Evolutionary conservation across 306 rosid genomes (phyloP).

Genomic region (Hylodesmum podocarpum): DNA sequence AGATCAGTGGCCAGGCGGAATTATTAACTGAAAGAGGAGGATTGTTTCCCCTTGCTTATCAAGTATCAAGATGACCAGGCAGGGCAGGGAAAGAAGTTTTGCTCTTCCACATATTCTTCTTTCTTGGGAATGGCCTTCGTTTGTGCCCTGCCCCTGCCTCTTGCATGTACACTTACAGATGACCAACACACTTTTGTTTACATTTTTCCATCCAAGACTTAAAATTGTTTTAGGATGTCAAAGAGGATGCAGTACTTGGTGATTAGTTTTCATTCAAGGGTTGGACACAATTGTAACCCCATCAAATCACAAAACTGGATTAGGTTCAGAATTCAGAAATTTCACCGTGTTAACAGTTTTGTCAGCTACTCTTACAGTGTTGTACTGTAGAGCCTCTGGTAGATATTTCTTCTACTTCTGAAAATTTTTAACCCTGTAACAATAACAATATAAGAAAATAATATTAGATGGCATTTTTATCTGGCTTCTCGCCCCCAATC

Average conservation of each 20-base stretch:
- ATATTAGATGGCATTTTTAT: slow-evolving; percentile 8
- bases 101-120: background rate
- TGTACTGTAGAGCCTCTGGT: background rate
- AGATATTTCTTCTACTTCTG: background rate
- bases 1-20: slow-evolving; percentile 42
- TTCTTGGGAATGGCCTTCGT: background rate
- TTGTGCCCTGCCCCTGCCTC: slow-evolving; percentile 9
- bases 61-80: slow-evolving; percentile 25
- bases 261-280: slow-evolving; percentile 4
- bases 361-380: background rate
- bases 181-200: slow-evolving; percentile 5
- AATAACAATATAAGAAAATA: slow-evolving; percentile 8
- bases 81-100: slow-evolving; percentile 12
- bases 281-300: slow-evolving; percentile 8
- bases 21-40: slow-evolving; percentile 43
- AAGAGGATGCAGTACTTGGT: slow-evolving; percentile 26
- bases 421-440: slow-evolving; percentile 17
- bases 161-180: slow-evolving; percentile 35
- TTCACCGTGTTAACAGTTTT: slow-evolving; percentile 18
- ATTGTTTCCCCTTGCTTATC: slow-evolving; percentile 31
- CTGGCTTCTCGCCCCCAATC: background rate
- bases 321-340: slow-evolving; percentile 28
- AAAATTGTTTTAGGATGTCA: slow-evolving; percentile 12
- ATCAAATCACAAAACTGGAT: slow-evolving; percentile 1
- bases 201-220: background rate